phyloP scores from a whole-genome alignment of 306 rosid genomes.

The Senna siamea region DNA sequence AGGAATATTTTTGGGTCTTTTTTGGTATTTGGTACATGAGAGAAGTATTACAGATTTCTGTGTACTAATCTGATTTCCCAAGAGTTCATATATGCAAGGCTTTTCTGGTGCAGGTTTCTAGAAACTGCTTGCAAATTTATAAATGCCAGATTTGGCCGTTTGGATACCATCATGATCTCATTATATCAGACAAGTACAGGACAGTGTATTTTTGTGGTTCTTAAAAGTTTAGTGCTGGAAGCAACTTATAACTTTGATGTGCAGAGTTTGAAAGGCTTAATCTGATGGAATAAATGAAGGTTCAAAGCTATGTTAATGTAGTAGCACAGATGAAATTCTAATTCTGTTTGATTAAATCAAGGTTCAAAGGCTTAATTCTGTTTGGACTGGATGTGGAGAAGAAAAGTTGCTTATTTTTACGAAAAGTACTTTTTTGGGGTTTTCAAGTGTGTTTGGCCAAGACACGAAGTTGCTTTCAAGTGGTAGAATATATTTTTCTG shows the following conservation, averaged over 20 bases:
- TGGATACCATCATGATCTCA: not conserved
- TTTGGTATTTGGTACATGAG: conserved; percentile 25
- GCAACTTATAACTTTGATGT: not conserved
- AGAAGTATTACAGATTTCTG: not conserved
- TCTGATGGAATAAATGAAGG: conserved; percentile 11
- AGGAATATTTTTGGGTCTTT: not conserved
- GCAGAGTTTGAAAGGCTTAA: not conserved
- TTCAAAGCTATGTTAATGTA: no score
- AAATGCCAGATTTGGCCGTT: conserved; percentile 2
- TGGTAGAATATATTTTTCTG: no score
- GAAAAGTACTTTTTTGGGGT: no score
- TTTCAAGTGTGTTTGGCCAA: no score
- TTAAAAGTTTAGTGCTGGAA: conserved; percentile 17
- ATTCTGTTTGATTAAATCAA: no score
- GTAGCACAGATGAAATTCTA: no score
- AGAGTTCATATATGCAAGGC: not conserved
- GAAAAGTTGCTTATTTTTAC: no score
- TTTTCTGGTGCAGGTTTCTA: conserved; percentile 3
- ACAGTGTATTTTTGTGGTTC: conserved; percentile 19
- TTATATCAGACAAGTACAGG: not conserved
- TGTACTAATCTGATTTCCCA: not conserved
- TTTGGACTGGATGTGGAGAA: no score
- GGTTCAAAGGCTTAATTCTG: no score
- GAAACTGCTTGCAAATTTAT: conserved; percentile 17
- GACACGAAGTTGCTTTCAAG: no score